Conservation (phyloP, 1,284 basidiomycete species). For the Naganishia liquefaciens region DNA sequence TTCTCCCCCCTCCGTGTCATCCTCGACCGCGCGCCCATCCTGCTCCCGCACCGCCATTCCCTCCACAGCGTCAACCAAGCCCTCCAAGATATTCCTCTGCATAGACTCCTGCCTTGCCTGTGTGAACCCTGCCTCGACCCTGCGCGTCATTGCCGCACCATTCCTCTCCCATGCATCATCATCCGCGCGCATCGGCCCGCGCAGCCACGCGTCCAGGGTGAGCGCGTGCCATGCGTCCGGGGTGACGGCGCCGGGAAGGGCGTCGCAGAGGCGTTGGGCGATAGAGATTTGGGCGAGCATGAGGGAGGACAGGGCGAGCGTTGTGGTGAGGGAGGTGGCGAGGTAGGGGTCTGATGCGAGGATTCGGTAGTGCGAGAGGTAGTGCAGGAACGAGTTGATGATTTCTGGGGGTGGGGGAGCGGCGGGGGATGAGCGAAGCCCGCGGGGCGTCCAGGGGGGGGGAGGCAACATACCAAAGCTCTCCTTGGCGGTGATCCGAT, state of each 20-base stretch:
- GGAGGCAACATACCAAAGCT: constrained; percentile 15
- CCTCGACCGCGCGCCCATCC: not conserved
- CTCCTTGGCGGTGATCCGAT: constrained; percentile 24
- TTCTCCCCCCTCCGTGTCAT: not conserved
- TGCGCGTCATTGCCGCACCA: constrained; percentile 5
- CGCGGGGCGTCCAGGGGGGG: not conserved
- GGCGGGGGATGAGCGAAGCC: too few species aligned
- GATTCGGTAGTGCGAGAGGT: constrained; percentile 18
- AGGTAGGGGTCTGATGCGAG: constrained; percentile 1
- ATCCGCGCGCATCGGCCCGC: not conserved
- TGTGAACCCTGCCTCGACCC: constrained; percentile 11
- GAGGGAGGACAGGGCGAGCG: not conserved
- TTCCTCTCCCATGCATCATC: constrained; percentile 3
- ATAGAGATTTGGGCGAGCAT: constrained; percentile 11
- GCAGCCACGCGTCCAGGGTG: constrained; percentile 1
- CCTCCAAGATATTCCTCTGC: constrained; percentile 22
- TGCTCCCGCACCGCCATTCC: not conserved
- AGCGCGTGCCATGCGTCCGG: constrained; percentile 12
- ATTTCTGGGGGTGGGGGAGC: constrained; percentile 17
- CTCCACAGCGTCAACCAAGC: not conserved
- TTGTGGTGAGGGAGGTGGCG: not conserved
- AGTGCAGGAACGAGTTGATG: constrained; percentile 21
- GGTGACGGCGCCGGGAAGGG: not conserved
- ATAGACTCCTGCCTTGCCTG: constrained; percentile 20
- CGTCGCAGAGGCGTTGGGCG: constrained; percentile 12